Percentiles rank a stretch among this genome's conserved stretches.
These are phyloP conservation scores for Garcia nutans DNA, from an alignment of 345 rosid species.

Conservation along the genomic window DNA sequence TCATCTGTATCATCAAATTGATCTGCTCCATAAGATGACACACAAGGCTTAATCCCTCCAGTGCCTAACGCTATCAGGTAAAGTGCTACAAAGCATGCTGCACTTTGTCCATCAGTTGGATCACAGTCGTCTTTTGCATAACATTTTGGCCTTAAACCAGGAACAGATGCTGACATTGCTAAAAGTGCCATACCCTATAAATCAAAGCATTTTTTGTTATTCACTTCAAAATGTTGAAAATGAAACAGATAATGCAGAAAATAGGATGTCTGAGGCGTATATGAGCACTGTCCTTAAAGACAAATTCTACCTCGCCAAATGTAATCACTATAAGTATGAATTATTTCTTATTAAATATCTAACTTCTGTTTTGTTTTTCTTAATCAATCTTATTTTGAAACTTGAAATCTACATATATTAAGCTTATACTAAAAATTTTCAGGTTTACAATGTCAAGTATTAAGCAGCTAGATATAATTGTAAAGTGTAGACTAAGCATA, in stretches of 20 bases:
- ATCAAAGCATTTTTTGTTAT: neutral
- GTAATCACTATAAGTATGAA: too few relatives aligned
- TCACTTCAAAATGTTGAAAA: too few relatives aligned
- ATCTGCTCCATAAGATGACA: constrained; percentile 61
- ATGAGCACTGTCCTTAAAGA: too few relatives aligned
- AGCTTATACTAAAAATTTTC: too few relatives aligned
- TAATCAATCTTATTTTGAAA: too few relatives aligned
- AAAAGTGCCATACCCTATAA: constrained; percentile 52
- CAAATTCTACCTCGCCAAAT: too few relatives aligned
- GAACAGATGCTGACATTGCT: constrained; percentile 53
- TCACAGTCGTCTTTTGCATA: constrained; percentile 27
- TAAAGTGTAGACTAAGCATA: too few relatives aligned
- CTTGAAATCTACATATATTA: too few relatives aligned
- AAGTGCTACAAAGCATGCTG: constrained; percentile 41
- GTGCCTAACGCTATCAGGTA: constrained; percentile 51
- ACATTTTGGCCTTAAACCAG: constrained; percentile 41
- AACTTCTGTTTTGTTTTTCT: too few relatives aligned
- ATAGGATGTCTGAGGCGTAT: too few relatives aligned
- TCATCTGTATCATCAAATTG: constrained; percentile 51
- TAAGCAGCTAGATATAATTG: neutral
- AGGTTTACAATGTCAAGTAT: neutral
- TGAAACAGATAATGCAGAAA: too few relatives aligned
- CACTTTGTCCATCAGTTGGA: constrained; percentile 35
- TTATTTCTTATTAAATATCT: too few relatives aligned
- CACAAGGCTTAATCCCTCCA: constrained; percentile 61